A percentile compares a stretch with the other conserved stretches of the same genome.
These are phyloP conservation scores for Silene uniflora DNA, from an alignment of 148 eudicot species.

Conservation along the genomic window DNA sequence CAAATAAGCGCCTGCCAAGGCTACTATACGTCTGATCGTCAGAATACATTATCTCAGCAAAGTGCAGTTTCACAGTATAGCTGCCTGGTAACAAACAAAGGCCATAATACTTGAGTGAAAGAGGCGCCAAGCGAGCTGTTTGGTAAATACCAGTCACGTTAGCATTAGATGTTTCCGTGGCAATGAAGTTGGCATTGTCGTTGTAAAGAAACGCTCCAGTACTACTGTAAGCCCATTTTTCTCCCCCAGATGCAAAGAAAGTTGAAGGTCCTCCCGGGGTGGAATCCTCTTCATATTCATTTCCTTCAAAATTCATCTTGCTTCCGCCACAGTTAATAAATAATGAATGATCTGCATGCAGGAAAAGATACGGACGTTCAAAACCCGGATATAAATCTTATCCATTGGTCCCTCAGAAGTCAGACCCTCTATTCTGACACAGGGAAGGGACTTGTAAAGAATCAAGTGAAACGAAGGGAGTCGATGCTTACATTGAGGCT, in stretches of 20 bases:
- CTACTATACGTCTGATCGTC: constrained; percentile 43
- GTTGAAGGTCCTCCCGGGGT: constrained; percentile 38
- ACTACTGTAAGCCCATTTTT: constrained; percentile 76
- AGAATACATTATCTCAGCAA: constrained; percentile 58
- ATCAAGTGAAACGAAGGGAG: not conserved
- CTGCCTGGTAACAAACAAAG: constrained; percentile 55
- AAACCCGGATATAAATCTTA: not conserved
- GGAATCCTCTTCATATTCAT: constrained; percentile 51
- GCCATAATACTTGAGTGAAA: constrained; percentile 67
- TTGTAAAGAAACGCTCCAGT: constrained; percentile 49
- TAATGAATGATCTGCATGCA: constrained; percentile 60
- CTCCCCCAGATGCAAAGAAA: constrained; percentile 30
- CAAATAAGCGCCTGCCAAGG: constrained; percentile 61
- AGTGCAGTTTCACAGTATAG: constrained; percentile 65
- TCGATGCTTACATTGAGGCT: constrained; percentile 36
- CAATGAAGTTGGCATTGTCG: constrained; percentile 26
- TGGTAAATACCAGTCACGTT: constrained; percentile 40
- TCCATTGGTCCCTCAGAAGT: too few species aligned
- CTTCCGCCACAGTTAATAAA: constrained; percentile 76
- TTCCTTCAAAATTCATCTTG: constrained; percentile 26
- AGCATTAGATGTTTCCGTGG: constrained; percentile 25
- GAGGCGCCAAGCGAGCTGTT: constrained; percentile 64
- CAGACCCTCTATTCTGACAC: not conserved
- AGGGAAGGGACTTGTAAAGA: not conserved
- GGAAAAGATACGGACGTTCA: not conserved